A percentile compares a stretch with the other conserved stretches of the same genome.
Evolutionary conservation across 345 rosid genomes (phyloP).

Genomic region (Populus euphratica): DNA sequence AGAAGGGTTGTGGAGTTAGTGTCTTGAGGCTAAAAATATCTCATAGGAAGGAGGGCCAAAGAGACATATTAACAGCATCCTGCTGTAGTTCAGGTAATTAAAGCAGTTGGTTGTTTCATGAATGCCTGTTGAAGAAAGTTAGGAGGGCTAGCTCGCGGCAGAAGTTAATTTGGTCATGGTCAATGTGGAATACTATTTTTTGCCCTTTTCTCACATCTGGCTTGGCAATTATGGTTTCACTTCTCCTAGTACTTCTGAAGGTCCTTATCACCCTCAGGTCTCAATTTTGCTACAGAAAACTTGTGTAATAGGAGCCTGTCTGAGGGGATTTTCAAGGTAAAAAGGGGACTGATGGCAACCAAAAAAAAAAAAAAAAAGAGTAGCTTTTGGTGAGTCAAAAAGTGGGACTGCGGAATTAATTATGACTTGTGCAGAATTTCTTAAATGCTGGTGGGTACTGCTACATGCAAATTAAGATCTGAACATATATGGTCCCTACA

Average conservation of each 20-base stretch:
- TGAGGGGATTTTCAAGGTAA: background rate
- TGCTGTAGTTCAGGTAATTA: constrained; percentile 22
- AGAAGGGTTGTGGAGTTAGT: constrained; percentile 1
- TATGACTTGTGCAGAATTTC: background rate
- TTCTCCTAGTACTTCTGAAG: background rate
- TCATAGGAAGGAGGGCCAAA: background rate
- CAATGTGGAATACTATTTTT: background rate
- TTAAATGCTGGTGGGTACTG: background rate
- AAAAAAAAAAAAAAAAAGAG: background rate
- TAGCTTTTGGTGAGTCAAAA: background rate
- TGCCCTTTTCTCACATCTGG: background rate
- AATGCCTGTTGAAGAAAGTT: constrained; percentile 26
- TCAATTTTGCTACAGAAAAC: background rate
- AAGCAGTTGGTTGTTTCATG: constrained; percentile 35
- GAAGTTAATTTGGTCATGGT: constrained; percentile 16
- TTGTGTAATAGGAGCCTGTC: background rate
- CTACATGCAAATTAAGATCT: background rate
- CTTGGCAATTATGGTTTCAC: background rate
- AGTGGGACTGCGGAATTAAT: background rate
- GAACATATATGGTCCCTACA: constrained; percentile 3
- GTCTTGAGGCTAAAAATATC: constrained; percentile 19
- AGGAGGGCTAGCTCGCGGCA: constrained; percentile 8
- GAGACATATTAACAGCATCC: constrained; percentile 2
- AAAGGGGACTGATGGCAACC: background rate
- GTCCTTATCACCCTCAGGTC: background rate